Conservation (phyloP, 148 eudicot species). For the Cornus kousa region DNA sequence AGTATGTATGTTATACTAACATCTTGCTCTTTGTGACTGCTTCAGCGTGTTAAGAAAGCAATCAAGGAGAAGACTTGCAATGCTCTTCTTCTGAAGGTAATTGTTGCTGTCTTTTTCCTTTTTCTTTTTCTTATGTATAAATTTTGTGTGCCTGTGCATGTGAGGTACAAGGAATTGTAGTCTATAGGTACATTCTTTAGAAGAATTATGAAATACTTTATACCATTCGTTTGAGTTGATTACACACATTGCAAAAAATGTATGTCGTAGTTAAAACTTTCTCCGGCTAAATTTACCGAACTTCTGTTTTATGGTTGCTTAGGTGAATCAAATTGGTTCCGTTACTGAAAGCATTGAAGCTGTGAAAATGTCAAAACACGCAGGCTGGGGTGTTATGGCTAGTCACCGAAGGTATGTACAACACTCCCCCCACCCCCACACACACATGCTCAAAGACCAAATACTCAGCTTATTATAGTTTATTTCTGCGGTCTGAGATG, state of each 20-base stretch:
- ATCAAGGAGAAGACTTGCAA: constrained; percentile 51
- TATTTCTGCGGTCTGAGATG: background rate
- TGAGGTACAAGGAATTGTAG: no score
- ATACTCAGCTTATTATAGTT: background rate
- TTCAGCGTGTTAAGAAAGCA: constrained; percentile 52
- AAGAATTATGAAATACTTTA: no score
- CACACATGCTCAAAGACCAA: no score
- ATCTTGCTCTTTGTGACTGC: background rate
- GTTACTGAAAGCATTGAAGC: constrained; percentile 49
- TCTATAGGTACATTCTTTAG: no score
- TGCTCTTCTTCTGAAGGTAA: constrained; percentile 61
- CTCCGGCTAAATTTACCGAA: background rate
- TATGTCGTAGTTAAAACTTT: background rate
- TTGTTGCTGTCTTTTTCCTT: background rate
- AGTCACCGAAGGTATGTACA: constrained; percentile 49
- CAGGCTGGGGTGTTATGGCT: constrained; percentile 62
- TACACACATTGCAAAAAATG: background rate
- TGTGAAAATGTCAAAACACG: constrained; percentile 39
- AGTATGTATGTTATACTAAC: background rate
- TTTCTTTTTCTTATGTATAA: no score
- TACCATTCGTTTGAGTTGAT: no score
- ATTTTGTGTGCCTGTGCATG: background rate
- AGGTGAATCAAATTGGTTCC: constrained; percentile 63
- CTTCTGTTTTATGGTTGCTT: constrained; percentile 1
- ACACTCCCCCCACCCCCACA: background rate